Evolutionary conservation across 768 basidiomycete genomes (phyloP).

Genomic region (Boletus vermiculosoides): DNA sequence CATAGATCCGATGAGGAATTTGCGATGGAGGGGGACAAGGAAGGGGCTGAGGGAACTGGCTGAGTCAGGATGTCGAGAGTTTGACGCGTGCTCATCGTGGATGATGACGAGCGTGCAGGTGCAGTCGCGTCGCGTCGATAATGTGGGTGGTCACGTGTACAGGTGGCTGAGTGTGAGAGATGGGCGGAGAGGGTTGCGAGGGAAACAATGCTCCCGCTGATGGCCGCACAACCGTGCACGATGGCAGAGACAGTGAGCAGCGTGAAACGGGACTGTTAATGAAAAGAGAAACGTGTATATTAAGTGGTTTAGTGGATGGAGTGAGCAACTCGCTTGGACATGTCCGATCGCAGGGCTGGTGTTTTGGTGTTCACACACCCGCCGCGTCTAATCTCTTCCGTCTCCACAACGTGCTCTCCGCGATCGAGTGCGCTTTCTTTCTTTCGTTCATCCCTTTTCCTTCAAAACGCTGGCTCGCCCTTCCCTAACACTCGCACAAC

Average conservation of each 20-base stretch:
- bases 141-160: conserved; percentile 13
- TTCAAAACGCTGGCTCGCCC: conserved; percentile 27
- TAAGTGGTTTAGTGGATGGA: neutral
- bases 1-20: conserved; percentile 48
- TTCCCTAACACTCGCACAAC: conserved; percentile 4
- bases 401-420: conserved; percentile 14
- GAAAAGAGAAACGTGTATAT: conserved; percentile 1
- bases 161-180: conserved; percentile 1
- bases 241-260: conserved; percentile 11
- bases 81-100: conserved; percentile 20
- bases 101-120: conserved; percentile 1
- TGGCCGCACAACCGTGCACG: conserved; percentile 9
- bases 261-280: conserved; percentile 6
- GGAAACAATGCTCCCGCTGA: conserved; percentile 2
- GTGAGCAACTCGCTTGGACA: conserved; percentile 1
- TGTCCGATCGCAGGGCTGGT: neutral
- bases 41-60: conserved; percentile 28
- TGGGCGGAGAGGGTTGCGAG: conserved; percentile 10
- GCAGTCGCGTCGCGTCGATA: conserved; percentile 9
- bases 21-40: conserved; percentile 10
- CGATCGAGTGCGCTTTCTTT: conserved; percentile 3
- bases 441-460: conserved; percentile 11
- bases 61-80: conserved; percentile 27
- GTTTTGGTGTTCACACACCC: conserved; percentile 11
- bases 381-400: conserved; percentile 18